Base-by-base conservation (phyloP, 139 green algal species). In the Micractinium conductrix region DNA sequence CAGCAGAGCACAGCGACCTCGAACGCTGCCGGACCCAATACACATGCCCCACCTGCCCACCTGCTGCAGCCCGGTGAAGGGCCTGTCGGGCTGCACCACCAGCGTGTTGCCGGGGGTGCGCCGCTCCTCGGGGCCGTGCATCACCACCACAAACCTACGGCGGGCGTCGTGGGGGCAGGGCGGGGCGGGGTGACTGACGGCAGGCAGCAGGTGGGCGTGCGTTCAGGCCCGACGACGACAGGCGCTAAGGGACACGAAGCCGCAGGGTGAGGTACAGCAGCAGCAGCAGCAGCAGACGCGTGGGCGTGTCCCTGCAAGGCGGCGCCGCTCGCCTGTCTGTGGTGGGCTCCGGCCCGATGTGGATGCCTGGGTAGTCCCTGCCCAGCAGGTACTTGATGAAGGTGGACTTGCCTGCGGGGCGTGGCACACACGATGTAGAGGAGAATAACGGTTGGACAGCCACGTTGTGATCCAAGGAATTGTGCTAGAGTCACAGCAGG, bases 301-400 rank as follows among this genome's bases (percentile, higher is more conserved):
- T n/a, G n/a, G n/a, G n/a, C n/a, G n/a, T n/a, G n/a, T n/a, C 4
- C 37, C 69, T 24, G 38, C 37, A 12, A 33, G 40, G 14, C 70
- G 8, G 24, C n/a, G 44, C 45, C 9, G 24, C 44, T 0, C 79
- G 78, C 79, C 79, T 93, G 90, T 99, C 97, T 1, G 97, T 99
- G 28, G 97, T 99, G 33, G 97, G 97, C 89, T 99, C 97, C 12
- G 97, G 97, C 0, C 97, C 97, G 50, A 99, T 99, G 91, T 99
- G 92, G 9, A 91, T 89, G 60, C 95, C 96, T 10, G 97, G 97
- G 92, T 99, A 99, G 79, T 98, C 93, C 26, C 92, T 71, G 0
- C 92, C 92, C 79, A 99, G 90, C 89, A 99, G 89, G 84, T 96
- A 94, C 88, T 98, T 96, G 89, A 99, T 98, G 90, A 99, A 99